phyloP scores from a whole-genome alignment of 805 yeast species.

The Kazachstania bromeliacearum region DNA sequence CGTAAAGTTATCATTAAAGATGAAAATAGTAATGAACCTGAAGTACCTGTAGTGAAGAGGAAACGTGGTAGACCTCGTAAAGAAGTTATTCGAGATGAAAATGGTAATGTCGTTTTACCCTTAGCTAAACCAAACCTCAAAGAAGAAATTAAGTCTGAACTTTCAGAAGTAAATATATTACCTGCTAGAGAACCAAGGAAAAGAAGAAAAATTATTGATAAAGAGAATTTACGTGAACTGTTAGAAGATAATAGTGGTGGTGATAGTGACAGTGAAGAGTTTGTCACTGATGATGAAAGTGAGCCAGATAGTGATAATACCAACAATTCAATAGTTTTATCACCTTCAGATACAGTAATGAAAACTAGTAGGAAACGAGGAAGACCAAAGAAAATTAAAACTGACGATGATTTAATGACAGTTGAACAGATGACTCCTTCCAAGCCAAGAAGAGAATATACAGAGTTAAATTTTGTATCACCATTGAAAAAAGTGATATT shows the following conservation, averaged over 20 bases:
- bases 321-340: conserved; percentile 31
- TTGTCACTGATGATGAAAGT: conserved; percentile 25
- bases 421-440: conserved; percentile 2
- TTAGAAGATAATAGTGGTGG: not conserved
- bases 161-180: conserved; percentile 5
- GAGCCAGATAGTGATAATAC: no score
- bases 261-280: conserved; percentile 19
- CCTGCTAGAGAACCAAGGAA: conserved; percentile 4
- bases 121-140: not conserved
- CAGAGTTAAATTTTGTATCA: conserved; percentile 32
- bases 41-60: not conserved
- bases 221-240: no score
- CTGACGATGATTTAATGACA: not conserved
- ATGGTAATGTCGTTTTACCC: not conserved
- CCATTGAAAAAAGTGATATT: conserved; percentile 25
- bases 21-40: not conserved
- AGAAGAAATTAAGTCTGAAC: conserved; percentile 1
- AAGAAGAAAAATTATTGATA: not conserved
- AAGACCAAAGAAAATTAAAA: conserved; percentile 1
- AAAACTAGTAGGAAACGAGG: not conserved
- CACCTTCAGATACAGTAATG: no score
- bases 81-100: not conserved
- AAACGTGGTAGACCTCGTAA: conserved; percentile 4
- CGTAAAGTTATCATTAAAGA: conserved; percentile 1
- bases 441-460: conserved; percentile 4